Percentiles rank a stretch among this genome's conserved stretches.
phyloP scores from a whole-genome alignment of 1,284 basidiomycete genomes.

The Irpex sp. region DNA sequence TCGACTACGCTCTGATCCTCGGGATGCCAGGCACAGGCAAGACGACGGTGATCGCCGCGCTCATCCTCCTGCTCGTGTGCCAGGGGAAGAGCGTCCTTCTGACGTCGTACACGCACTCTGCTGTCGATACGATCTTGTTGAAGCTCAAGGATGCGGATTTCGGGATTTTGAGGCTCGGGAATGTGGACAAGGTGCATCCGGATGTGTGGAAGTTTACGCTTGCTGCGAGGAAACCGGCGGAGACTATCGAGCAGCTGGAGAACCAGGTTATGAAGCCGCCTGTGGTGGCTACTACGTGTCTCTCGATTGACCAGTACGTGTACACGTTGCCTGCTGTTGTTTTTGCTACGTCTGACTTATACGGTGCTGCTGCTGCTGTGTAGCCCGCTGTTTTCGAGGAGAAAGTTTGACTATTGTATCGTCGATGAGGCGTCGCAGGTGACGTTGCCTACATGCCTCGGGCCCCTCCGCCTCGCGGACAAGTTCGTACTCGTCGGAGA shows the following conservation, averaged over 20 bases:
- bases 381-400: slow-evolving; percentile 81
- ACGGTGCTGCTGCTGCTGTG: not conserved
- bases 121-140: slow-evolving; percentile 91
- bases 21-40: slow-evolving; percentile 99
- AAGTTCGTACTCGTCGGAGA: slow-evolving; percentile 96
- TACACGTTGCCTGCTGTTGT: slow-evolving; percentile 9
- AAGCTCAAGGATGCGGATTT: slow-evolving; percentile 74
- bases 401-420: slow-evolving; percentile 95
- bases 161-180: slow-evolving; percentile 83
- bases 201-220: slow-evolving; percentile 73
- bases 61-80: slow-evolving; percentile 78
- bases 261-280: slow-evolving; percentile 80
- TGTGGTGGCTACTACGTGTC: slow-evolving; percentile 94
- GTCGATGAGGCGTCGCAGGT: slow-evolving; percentile 99
- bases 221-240: slow-evolving; percentile 48
- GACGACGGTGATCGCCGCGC: slow-evolving; percentile 89
- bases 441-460: slow-evolving; percentile 92
- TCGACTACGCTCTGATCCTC: slow-evolving; percentile 89
- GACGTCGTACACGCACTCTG: slow-evolving; percentile 95
- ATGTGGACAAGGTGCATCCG: slow-evolving; percentile 89
- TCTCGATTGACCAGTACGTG: slow-evolving; percentile 88
- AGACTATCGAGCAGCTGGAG: slow-evolving; percentile 76
- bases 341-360: not conserved
- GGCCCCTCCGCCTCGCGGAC: slow-evolving; percentile 87
- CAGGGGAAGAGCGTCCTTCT: slow-evolving; percentile 87